A percentile compares a stretch with the other conserved stretches of the same genome.
Conservation (phyloP, 2,329 filamentous ascomycete species). For the Colletotrichum spinosum region DNA sequence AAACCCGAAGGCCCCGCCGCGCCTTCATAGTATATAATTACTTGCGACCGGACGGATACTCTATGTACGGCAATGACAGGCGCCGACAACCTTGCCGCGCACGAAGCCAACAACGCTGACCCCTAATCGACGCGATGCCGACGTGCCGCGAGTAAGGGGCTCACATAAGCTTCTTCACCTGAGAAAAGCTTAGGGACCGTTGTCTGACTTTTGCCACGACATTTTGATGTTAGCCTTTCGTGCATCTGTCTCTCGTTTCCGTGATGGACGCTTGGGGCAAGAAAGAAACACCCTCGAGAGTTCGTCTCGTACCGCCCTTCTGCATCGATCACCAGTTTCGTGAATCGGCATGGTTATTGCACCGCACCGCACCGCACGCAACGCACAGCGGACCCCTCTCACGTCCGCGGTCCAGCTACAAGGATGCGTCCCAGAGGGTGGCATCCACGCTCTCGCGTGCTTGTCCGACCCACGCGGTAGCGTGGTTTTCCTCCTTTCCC, state of each 20-base stretch:
- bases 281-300: too few relatives aligned
- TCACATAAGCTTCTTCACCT: conserved; percentile 26
- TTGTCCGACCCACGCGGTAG: conserved; percentile 3
- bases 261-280: too few relatives aligned
- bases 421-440: not conserved
- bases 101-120: not conserved
- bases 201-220: conserved; percentile 2
- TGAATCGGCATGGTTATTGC: not conserved
- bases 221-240: too few relatives aligned
- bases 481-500: conserved; percentile 1
- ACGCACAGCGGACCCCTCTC: not conserved
- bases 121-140: not conserved
- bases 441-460: conserved; percentile 16
- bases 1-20: not conserved
- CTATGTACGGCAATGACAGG: not conserved
- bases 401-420: not conserved
- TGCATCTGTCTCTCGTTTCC: too few relatives aligned
- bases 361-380: not conserved
- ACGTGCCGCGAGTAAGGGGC: not conserved
- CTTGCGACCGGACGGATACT: not conserved
- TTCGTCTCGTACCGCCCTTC: too few relatives aligned
- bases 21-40: not conserved
- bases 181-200: conserved; percentile 23
- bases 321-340: too few relatives aligned
- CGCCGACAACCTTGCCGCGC: too few relatives aligned